Base-by-base conservation (phyloP, 108 stramenopile genomes). In the Cyclostephanos tholiformis region DNA sequence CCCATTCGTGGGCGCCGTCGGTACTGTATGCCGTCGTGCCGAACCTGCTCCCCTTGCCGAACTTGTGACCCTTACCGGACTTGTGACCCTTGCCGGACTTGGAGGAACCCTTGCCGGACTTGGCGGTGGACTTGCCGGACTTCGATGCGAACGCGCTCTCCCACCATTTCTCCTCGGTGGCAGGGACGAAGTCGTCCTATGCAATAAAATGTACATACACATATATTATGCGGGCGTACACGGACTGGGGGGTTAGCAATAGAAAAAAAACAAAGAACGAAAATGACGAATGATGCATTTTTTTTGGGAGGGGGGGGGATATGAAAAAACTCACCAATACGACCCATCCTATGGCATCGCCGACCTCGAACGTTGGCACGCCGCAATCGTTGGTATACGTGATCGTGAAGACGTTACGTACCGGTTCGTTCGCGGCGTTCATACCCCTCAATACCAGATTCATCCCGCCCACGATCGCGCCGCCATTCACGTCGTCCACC, bases 341-440 rank as follows among this genome's bases (percentile, higher is more conserved):
- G 17, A 80, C 79, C 79, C 72, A 80, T 23, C 79, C 79, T 41
- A 80, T 80, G 14, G 43, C 63, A 39, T 80, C 79, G 0, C 79
- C 79, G n/a, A 25, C 72, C 27, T 60, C 35, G 59, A 80, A 80
- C 4, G 79, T 80, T n/a, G 59, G 71, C 0, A 74, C 48, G 27
- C 71, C 68, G 41, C 79, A 80, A 11, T 68, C 69, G 65, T 80
- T 80, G 32, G 79, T 80, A 43, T 63, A 80, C 11, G 63, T 74
- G 63, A 80, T 80, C 6, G 79, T 74, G 59, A 80, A 80, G 0
- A 51, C 57, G 65, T 80, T 80, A 48, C 68, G 63, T 7, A 80
- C 63, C 51, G 71, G 27, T 11, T 80, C 72, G 1, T 64, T 56
- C 35, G 17, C 50, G 41, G 27, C 63, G 65, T 80, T 80, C 38